phyloP scores from a whole-genome alignment of 257 asterid genomes.

The Nicotiana sylvestris region DNA sequence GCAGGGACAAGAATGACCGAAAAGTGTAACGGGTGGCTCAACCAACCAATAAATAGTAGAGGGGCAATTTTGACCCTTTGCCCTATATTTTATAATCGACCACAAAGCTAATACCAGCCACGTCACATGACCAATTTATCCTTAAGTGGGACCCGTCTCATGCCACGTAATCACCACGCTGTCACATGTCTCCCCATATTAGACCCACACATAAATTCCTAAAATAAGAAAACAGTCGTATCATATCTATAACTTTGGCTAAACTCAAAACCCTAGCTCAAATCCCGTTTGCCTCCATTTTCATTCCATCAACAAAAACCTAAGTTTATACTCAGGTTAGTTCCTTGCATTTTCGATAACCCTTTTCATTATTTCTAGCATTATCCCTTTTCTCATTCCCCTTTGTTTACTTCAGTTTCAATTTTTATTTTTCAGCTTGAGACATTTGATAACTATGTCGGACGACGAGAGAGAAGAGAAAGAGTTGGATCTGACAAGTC shows the following conservation, averaged over 20 bases:
- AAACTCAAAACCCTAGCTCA: constrained; percentile 28
- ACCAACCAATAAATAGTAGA: too few species aligned
- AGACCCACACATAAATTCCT: neutral
- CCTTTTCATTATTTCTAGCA: neutral
- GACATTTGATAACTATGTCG: constrained; percentile 45
- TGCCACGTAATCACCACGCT: neutral
- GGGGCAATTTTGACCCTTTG: too few species aligned
- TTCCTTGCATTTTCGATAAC: neutral
- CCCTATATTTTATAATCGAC: too few species aligned
- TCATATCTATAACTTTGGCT: neutral
- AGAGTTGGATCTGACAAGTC: constrained; percentile 81
- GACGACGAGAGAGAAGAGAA: constrained; percentile 92
- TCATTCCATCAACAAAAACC: neutral
- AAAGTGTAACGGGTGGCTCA: too few species aligned
- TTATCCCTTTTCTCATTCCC: neutral
- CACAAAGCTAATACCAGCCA: neutral
- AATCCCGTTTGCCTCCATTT: constrained; percentile 12
- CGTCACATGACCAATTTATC: neutral
- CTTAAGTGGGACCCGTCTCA: neutral
- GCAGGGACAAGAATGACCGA: too few species aligned
- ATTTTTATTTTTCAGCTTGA: neutral
- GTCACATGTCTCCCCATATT: neutral
- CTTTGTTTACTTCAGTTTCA: neutral
- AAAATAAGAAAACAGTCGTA: neutral
- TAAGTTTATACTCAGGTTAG: neutral